phyloP scores from a whole-genome alignment of 2,329 filamentous ascomycete species.

The Lasiodiplodia theobromae region DNA sequence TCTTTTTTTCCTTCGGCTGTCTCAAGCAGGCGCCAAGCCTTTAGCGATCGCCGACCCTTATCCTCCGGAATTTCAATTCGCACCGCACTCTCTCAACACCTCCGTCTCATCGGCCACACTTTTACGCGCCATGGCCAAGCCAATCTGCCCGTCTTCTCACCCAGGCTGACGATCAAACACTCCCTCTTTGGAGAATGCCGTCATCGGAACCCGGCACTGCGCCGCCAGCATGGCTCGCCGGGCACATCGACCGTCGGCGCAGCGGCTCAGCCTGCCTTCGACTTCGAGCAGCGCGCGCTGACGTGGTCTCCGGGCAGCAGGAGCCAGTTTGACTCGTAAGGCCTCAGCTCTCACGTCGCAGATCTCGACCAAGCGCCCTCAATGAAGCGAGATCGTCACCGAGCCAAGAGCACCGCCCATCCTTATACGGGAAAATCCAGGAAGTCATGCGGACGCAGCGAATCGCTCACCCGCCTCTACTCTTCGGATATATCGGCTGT shows the following conservation, averaged over 20 bases:
- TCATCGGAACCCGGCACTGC: not conserved
- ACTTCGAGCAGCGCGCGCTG: not conserved
- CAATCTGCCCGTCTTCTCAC: not conserved
- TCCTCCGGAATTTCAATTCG: slow-evolving; percentile 6
- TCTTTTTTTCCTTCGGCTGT: not conserved
- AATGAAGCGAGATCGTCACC: slow-evolving; percentile 23
- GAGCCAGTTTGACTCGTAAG: not conserved
- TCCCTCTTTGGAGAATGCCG: not conserved
- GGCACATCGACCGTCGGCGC: not conserved
- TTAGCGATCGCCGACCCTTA: not conserved
- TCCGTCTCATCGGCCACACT: not conserved
- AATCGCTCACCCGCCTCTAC: not conserved
- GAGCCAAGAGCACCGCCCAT: slow-evolving; percentile 20
- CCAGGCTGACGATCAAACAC: not conserved
- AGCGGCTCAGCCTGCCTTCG: not conserved
- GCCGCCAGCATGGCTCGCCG: not conserved
- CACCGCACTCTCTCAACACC: not conserved
- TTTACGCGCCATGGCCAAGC: not conserved
- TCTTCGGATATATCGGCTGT: slow-evolving; percentile 16
- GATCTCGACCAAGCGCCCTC: slow-evolving; percentile 15
- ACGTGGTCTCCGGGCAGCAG: not conserved
- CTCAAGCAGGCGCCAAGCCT: not conserved
- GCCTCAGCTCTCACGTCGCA: slow-evolving; percentile 15
- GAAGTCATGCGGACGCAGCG: slow-evolving; percentile 14
- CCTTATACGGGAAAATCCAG: slow-evolving; percentile 9